A percentile compares a stretch with the other conserved stretches of the same genome.
Evolutionary conservation across 257 asterid species (phyloP).

Genomic region (Avicennia marina): DNA sequence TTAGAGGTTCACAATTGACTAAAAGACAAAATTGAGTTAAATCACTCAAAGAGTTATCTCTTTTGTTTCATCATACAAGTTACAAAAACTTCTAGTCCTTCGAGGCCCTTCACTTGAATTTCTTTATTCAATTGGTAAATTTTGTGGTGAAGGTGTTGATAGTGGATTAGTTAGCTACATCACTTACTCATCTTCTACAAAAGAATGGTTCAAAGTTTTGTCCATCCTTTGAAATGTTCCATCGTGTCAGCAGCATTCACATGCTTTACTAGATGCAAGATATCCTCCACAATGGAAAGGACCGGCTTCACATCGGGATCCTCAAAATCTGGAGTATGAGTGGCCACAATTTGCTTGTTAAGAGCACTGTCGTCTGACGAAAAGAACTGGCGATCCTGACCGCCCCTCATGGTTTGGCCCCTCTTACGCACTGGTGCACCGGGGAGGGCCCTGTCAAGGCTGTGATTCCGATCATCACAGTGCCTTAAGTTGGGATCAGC

Average conservation of each 20-base stretch:
- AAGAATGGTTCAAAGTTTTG: no score
- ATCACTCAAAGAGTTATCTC: no score
- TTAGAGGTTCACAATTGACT: no score
- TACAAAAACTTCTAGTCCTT: no score
- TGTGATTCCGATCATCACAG: conserved; percentile 22
- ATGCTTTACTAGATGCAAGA: conserved; percentile 40
- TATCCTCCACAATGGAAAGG: conserved; percentile 51
- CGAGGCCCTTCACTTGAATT: no score
- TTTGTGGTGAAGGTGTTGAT: no score
- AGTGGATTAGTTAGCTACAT: no score
- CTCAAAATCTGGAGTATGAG: conserved; percentile 51
- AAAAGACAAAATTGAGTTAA: no score
- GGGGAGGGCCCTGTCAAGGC: not conserved
- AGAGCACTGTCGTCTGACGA: conserved; percentile 50
- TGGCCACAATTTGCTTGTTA: conserved; percentile 41
- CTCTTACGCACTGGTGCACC: not conserved
- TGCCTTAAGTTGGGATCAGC: conserved; percentile 12
- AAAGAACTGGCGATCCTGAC: conserved; percentile 28
- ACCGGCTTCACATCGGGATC: conserved; percentile 54
- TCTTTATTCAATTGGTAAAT: no score
- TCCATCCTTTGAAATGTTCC: not conserved
- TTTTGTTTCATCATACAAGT: no score
- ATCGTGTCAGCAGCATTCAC: conserved; percentile 14
- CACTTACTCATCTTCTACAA: no score
- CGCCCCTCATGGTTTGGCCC: conserved; percentile 31